Evolutionary conservation across 177 flowering plant species (phyloP), one percentile per base, ranked within the genome.

Genomic region (Tripterygium wilfordii): DNA sequence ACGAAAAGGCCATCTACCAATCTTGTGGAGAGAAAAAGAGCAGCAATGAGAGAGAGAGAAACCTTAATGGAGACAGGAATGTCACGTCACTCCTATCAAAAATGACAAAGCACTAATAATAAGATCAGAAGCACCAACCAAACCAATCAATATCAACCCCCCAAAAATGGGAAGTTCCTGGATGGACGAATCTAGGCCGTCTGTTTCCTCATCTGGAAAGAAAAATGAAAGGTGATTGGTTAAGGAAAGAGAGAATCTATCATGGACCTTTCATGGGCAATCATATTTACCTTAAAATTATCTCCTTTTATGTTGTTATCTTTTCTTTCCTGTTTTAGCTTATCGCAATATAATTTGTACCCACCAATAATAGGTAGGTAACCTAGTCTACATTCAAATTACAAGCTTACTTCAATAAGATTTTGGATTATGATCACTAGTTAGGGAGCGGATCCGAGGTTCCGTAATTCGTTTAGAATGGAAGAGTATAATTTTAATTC

Each of bases 21-120:
- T 31, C 33, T 28, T 30, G 47, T 54, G 48, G 33, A 31, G 17
- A 42, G 36, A 18, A 43, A 43, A 29, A 37, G 29, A 35, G 7
- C n/a, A n/a, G n/a, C n/a, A 47, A 18, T 20, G 21, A 38, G 28
- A 21, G 42, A 59, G 49, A 60, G 54, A 46, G 65, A 59, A 65
- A 59, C 69, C 68, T 64, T 65, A 65, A 60, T 65, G 69, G 57
- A 50, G 69, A 65, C 65, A 61, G 51, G 29, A 37, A 23, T 18
- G 47, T 36, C 51, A 21, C 47, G 46, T 64, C 63, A 53, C 9
- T 27, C n/a, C 42, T 48, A 47, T 46, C 23, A 29, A 24, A 16
- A 9, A 25, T 10, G 27, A 24, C 8, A 32, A 20, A 28, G 6
- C 13, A 21, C 4, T 1, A 12, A 37, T 2, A 27, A 28, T 3